Evolutionary conservation across 768 basidiomycete species (phyloP).

Genomic region (Termitomyces sp.): DNA sequence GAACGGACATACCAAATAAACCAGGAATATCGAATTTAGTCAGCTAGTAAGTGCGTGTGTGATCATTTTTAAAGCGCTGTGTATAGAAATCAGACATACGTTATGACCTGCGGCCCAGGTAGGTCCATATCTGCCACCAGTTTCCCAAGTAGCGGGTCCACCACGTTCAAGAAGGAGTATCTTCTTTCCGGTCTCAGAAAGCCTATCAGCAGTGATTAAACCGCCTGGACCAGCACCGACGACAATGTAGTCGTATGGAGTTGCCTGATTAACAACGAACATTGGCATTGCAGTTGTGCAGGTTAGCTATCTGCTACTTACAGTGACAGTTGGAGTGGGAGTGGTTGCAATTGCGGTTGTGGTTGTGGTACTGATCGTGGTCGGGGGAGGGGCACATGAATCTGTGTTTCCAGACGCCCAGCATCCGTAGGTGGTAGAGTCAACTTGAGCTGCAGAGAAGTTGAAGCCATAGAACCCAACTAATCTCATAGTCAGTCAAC

Average conservation of each 20-base stretch:
- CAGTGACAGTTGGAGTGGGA: slow-evolving; percentile 22
- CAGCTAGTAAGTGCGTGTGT: slow-evolving; percentile 26
- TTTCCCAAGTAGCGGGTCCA: slow-evolving; percentile 52
- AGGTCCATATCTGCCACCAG: slow-evolving; percentile 52
- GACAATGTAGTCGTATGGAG: slow-evolving; percentile 48
- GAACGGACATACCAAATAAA: slow-evolving; percentile 33
- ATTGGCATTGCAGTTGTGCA: too few species aligned
- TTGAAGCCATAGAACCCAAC: slow-evolving; percentile 57
- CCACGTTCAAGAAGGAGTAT: slow-evolving; percentile 60
- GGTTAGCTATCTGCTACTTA: background rate
- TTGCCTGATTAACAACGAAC: slow-evolving; percentile 21
- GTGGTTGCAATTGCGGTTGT: slow-evolving; percentile 28
- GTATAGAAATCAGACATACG: slow-evolving; percentile 19
- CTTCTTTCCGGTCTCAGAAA: slow-evolving; percentile 57
- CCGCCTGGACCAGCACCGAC: slow-evolving; percentile 58
- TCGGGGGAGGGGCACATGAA: slow-evolving; percentile 20
- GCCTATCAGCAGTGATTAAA: slow-evolving; percentile 50
- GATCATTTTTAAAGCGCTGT: background rate
- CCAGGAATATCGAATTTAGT: slow-evolving; percentile 66
- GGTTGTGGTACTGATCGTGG: slow-evolving; percentile 23
- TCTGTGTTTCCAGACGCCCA: slow-evolving; percentile 46
- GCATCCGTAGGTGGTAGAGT: slow-evolving; percentile 36
- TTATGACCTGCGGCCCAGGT: slow-evolving; percentile 42
- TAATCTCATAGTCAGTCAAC: slow-evolving; percentile 13
- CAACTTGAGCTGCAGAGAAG: slow-evolving; percentile 40